Conservation (phyloP, 2,329 filamentous ascomycete genomes). For the Colletotrichum sp. region DNA sequence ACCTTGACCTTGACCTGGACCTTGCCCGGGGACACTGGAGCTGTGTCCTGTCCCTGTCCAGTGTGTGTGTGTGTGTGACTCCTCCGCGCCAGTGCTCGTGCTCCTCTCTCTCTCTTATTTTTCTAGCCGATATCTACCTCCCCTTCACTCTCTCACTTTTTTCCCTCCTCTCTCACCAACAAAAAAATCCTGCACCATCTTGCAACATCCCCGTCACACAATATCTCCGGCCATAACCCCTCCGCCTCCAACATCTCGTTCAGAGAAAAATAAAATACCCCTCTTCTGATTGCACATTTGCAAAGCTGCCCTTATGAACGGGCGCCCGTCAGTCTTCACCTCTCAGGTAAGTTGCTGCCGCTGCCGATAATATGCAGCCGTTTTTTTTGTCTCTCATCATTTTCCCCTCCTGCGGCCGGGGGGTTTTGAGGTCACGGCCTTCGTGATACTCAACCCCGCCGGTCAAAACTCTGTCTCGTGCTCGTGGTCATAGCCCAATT, state of each 20-base stretch:
- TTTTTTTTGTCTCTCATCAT: not conserved
- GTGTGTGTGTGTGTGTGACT: conserved; percentile 4
- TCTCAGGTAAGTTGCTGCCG: conserved; percentile 70
- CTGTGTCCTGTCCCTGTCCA: not conserved
- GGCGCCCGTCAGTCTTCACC: conserved; percentile 83
- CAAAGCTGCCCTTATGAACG: conserved; percentile 80
- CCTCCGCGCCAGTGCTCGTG: not conserved
- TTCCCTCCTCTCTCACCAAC: conserved; percentile 11
- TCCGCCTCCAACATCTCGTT: conserved; percentile 16
- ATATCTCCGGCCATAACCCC: conserved; percentile 10
- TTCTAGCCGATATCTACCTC: conserved; percentile 13
- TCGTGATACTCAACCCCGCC: conserved; percentile 16
- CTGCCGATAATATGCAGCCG: not conserved
- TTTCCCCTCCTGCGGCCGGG: not conserved
- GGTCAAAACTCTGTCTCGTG: conserved; percentile 6
- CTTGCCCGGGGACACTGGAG: not conserved
- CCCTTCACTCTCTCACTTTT: conserved; percentile 16
- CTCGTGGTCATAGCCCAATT: conserved; percentile 6
- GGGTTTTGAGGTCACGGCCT: not conserved
- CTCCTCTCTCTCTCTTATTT: conserved; percentile 4
- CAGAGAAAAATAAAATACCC: conserved; percentile 20
- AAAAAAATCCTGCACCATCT: conserved; percentile 8
- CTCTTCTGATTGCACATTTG: conserved; percentile 34
- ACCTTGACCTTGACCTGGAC: not conserved
- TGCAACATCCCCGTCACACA: conserved; percentile 12